Evolutionary conservation across 2,329 filamentous ascomycete species (phyloP).

Genomic region (Diaporthe sp.): DNA sequence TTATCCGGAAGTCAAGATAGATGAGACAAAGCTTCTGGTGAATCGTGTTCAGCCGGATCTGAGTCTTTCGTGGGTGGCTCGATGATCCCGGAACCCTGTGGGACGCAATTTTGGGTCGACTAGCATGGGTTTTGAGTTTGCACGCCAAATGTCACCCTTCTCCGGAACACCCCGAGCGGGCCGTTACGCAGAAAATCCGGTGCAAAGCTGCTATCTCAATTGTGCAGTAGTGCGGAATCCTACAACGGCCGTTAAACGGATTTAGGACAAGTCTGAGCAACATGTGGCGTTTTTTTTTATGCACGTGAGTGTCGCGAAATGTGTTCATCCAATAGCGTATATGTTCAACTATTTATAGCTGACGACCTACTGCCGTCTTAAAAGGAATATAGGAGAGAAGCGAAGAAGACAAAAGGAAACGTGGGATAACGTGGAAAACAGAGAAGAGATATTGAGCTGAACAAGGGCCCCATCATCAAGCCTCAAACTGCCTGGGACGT

Average conservation of each 20-base stretch:
- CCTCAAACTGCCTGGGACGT: neutral
- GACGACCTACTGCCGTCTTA: neutral
- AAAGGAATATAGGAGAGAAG: neutral
- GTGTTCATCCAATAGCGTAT: neutral
- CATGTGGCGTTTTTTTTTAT: neutral
- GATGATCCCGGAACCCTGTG: neutral
- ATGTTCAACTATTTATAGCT: too few relatives aligned
- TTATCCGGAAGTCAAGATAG: neutral
- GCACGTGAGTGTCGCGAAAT: too few relatives aligned
- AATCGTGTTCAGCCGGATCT: neutral
- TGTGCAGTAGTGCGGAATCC: neutral
- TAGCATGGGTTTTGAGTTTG: neutral
- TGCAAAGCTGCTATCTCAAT: neutral
- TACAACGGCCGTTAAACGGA: neutral
- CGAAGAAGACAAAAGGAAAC: neutral
- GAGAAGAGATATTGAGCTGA: neutral
- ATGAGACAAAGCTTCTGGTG: neutral
- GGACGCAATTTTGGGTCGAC: neutral
- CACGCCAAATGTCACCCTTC: neutral
- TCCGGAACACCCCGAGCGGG: neutral
- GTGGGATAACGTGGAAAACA: neutral
- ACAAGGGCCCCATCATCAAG: neutral
- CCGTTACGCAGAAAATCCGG: neutral
- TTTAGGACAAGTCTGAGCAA: neutral
- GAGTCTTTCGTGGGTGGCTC: neutral